Conservation (phyloP, 768 basidiomycete species). For the Roridomyces roridus region DNA sequence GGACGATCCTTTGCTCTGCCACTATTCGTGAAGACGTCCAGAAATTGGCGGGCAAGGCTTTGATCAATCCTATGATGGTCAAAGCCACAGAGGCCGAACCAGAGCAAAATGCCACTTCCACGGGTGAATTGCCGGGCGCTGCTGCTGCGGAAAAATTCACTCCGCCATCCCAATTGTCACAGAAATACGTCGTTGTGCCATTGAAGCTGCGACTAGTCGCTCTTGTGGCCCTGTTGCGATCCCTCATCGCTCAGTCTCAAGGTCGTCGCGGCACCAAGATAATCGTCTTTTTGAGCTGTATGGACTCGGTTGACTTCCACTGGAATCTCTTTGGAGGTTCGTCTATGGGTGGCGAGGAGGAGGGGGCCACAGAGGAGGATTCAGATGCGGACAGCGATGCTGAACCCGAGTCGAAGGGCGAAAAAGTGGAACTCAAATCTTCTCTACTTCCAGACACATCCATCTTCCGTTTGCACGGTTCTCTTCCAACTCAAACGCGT, state of each 20-base stretch:
- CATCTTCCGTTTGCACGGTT: constrained; percentile 93
- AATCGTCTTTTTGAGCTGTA: constrained; percentile 96
- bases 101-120: constrained; percentile 20
- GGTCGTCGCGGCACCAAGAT: constrained; percentile 67
- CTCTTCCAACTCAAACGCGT: constrained; percentile 81
- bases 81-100: constrained; percentile 69
- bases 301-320: constrained; percentile 97
- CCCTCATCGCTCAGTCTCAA: constrained; percentile 70
- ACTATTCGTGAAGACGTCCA: constrained; percentile 96
- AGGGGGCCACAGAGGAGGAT: constrained; percentile 32
- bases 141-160: constrained; percentile 70
- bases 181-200: constrained; percentile 90
- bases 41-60: constrained; percentile 83
- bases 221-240: constrained; percentile 84
- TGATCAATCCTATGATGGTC: constrained; percentile 83
- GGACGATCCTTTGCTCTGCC: constrained; percentile 94
- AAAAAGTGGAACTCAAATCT: constrained; percentile 66
- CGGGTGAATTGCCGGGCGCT: constrained; percentile 22
- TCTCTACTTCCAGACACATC: constrained; percentile 81
- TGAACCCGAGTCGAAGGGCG: constrained; percentile 31
- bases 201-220: constrained; percentile 94
- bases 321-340: constrained; percentile 84
- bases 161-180: constrained; percentile 90
- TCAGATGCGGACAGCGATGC: constrained; percentile 35
- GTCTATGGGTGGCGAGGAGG: constrained; percentile 57